A percentile compares a stretch with the other conserved stretches of the same genome.
Conservation (phyloP, 768 basidiomycete genomes). For the Tricholoma terreum region DNA sequence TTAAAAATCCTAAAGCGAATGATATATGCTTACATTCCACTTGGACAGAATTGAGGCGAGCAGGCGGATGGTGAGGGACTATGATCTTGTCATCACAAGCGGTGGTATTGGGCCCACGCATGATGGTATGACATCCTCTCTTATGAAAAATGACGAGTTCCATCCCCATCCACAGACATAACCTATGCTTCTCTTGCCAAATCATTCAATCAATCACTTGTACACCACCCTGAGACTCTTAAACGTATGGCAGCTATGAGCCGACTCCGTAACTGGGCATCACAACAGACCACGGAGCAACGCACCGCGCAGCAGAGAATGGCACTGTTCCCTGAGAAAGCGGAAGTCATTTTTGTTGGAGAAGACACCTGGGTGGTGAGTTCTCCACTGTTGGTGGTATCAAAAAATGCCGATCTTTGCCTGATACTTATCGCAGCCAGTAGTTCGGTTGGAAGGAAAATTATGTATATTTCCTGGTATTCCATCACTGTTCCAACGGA, state of each 20-base stretch:
- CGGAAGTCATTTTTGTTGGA: slow-evolving; percentile 78
- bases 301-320: slow-evolving; percentile 76
- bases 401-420: not conserved
- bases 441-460: slow-evolving; percentile 81
- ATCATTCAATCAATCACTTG: slow-evolving; percentile 72
- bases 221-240: slow-evolving; percentile 76
- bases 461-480: slow-evolving; percentile 93
- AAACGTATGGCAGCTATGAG: slow-evolving; percentile 63
- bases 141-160: not conserved
- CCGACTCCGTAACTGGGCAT: slow-evolving; percentile 53
- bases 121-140: slow-evolving; percentile 52
- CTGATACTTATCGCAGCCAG: slow-evolving; percentile 50
- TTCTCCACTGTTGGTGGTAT: slow-evolving; percentile 10
- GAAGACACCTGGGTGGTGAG: slow-evolving; percentile 85
- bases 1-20: not conserved
- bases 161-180: slow-evolving; percentile 53
- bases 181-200: slow-evolving; percentile 86
- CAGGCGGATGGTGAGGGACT: slow-evolving; percentile 70
- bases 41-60: slow-evolving; percentile 75
- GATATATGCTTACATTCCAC: not conserved
- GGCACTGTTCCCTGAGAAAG: slow-evolving; percentile 81
- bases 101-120: slow-evolving; percentile 93
- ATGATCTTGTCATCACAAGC: slow-evolving; percentile 88
- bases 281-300: slow-evolving; percentile 71
- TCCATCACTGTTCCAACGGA: slow-evolving; percentile 77